These are phyloP conservation scores for Pseudoperonospora humuli DNA, from an alignment of 352 stramenopile species.

Conservation along the genomic window DNA sequence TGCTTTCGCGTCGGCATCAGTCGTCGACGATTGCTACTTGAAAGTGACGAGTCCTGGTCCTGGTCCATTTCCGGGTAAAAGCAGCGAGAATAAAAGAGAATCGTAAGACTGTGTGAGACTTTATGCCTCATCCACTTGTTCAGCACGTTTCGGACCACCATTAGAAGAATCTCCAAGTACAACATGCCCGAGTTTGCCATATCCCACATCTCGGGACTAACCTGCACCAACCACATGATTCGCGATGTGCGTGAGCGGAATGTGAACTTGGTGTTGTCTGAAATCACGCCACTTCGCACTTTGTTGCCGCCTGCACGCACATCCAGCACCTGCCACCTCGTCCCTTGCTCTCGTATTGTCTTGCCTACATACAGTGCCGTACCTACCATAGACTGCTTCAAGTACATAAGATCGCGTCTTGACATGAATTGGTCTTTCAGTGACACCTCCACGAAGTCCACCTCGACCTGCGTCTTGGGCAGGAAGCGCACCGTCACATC, in stretches of 20 bases:
- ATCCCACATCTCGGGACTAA: constrained; percentile 93
- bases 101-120: constrained; percentile 87
- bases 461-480: constrained; percentile 58
- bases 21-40: constrained; percentile 6
- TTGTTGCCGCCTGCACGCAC: constrained; percentile 72
- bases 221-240: constrained; percentile 97
- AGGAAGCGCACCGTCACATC: constrained; percentile 80
- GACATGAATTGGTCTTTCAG: constrained; percentile 91
- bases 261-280: constrained; percentile 93
- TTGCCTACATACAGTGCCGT: constrained; percentile 72
- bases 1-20: constrained; percentile 18
- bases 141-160: constrained; percentile 71
- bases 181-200: constrained; percentile 84
- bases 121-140: constrained; percentile 89
- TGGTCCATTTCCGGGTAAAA: constrained; percentile 80
- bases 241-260: constrained; percentile 91
- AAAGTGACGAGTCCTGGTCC: constrained; percentile 22
- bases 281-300: constrained; percentile 91
- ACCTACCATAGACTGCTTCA: constrained; percentile 63
- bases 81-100: constrained; percentile 88
- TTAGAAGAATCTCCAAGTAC: constrained; percentile 88
- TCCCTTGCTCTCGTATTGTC: constrained; percentile 63
- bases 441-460: constrained; percentile 87
- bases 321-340: constrained; percentile 86
- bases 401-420: constrained; percentile 86